A percentile compares a stretch with the other conserved stretches of the same genome.
These are phyloP conservation scores for Pythium insidiosum DNA, from an alignment of 352 stramenopile species.

Conservation along the genomic window DNA sequence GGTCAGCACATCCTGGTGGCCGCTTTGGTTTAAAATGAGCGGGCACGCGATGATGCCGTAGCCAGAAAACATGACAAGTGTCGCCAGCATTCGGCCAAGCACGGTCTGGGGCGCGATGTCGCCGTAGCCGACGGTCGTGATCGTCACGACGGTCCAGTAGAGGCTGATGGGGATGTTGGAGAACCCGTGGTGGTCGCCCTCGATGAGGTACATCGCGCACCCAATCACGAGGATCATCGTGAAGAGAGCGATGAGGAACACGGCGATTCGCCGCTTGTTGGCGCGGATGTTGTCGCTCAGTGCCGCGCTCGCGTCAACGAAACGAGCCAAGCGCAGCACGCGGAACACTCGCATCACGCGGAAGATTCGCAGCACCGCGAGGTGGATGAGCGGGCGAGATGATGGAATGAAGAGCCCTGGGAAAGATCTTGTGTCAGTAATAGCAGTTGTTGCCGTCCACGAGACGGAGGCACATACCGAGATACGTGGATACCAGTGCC, in stretches of 20 bases:
- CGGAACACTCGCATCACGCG: slow-evolving; percentile 77
- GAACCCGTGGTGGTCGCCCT: slow-evolving; percentile 59
- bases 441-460: neutral
- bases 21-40: slow-evolving; percentile 62
- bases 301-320: slow-evolving; percentile 60
- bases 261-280: slow-evolving; percentile 69
- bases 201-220: slow-evolving; percentile 78
- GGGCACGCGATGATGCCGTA: slow-evolving; percentile 83
- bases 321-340: slow-evolving; percentile 58
- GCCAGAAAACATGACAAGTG: slow-evolving; percentile 80
- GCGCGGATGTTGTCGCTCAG: slow-evolving; percentile 72
- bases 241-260: slow-evolving; percentile 69
- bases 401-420: slow-evolving; percentile 45
- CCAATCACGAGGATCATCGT: slow-evolving; percentile 76
- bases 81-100: slow-evolving; percentile 69
- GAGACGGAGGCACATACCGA: slow-evolving; percentile 23
- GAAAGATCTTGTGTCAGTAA: neutral
- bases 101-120: slow-evolving; percentile 81
- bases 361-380: slow-evolving; percentile 72
- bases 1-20: slow-evolving; percentile 34
- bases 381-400: slow-evolving; percentile 54
- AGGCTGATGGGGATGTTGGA: slow-evolving; percentile 84
- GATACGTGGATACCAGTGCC: slow-evolving; percentile 70
- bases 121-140: slow-evolving; percentile 83
- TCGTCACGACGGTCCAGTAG: slow-evolving; percentile 85